A percentile compares a stretch with the other conserved stretches of the same genome.
phyloP scores from a whole-genome alignment of 345 rosid species.

The Eucalyptus curtisii region DNA sequence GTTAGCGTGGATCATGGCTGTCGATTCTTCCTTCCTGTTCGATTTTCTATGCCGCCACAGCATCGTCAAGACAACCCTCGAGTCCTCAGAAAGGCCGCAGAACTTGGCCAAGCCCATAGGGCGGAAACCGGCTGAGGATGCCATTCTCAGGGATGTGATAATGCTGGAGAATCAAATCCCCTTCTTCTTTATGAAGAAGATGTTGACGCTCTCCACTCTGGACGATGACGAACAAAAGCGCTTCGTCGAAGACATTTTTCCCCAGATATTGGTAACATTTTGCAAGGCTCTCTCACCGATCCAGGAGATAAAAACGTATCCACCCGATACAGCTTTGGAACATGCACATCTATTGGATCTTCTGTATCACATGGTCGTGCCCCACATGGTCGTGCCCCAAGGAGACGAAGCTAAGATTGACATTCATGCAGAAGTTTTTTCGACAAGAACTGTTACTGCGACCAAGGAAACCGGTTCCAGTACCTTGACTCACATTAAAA shows the following conservation, averaged over 20 bases:
- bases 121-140: neutral
- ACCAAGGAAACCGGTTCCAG: neutral
- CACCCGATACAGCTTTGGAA: neutral
- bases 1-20: neutral
- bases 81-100: neutral
- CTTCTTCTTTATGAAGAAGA: neutral
- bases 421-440: neutral
- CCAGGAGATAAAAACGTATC: neutral
- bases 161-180: neutral
- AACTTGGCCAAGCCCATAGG: neutral
- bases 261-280: neutral
- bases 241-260: neutral
- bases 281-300: neutral
- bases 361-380: neutral
- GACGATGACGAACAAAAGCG: neutral
- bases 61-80: neutral
- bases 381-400: neutral
- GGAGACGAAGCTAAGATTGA: neutral
- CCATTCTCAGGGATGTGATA: neutral
- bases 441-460: neutral
- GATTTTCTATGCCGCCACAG: neutral
- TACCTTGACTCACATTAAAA: no score
- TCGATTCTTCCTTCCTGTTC: neutral
- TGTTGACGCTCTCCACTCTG: neutral
- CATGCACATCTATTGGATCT: neutral